These are phyloP conservation scores for Aspergillus proliferans DNA, from an alignment of 2,329 filamentous ascomycete genomes.

Conservation along the genomic window DNA sequence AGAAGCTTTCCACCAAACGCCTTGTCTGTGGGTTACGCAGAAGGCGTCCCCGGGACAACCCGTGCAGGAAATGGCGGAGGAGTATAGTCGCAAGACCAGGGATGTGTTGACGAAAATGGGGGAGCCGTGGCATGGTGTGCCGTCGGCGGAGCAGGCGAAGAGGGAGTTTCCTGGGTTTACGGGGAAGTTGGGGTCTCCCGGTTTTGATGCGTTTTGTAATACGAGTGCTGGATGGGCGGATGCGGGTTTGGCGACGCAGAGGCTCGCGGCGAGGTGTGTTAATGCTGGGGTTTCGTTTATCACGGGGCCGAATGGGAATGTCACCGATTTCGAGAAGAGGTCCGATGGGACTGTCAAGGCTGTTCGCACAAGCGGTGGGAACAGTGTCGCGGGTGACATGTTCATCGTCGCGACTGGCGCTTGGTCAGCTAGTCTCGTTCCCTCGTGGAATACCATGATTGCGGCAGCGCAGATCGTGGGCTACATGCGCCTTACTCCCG, in stretches of 20 bases:
- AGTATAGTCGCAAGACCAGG: constrained; percentile 19
- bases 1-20: constrained; percentile 18
- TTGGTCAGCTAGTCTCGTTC: constrained; percentile 70
- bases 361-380: constrained; percentile 46
- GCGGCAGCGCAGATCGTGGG: constrained; percentile 72
- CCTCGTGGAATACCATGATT: constrained; percentile 64
- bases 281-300: constrained; percentile 19
- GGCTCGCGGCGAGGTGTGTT: constrained; percentile 17
- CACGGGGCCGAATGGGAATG: constrained; percentile 23
- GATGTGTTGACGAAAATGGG: constrained; percentile 18
- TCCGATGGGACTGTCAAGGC: constrained; percentile 46
- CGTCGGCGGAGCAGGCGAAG: constrained; percentile 12
- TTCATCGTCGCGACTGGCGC: constrained; percentile 75
- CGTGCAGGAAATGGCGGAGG: constrained; percentile 13
- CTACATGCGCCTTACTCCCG: constrained; percentile 63
- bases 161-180: constrained; percentile 15
- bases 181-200: constrained; percentile 12
- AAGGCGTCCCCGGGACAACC: constrained; percentile 13
- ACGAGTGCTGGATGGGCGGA: constrained; percentile 25
- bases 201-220: constrained; percentile 23
- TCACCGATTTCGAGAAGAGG: constrained; percentile 29
- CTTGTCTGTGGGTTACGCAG: constrained; percentile 20
- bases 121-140: constrained; percentile 16
- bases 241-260: constrained; percentile 16
- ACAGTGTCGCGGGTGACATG: constrained; percentile 54